Base-by-base conservation (phyloP, 768 basidiomycete species). In the Termitomyces sp. region DNA sequence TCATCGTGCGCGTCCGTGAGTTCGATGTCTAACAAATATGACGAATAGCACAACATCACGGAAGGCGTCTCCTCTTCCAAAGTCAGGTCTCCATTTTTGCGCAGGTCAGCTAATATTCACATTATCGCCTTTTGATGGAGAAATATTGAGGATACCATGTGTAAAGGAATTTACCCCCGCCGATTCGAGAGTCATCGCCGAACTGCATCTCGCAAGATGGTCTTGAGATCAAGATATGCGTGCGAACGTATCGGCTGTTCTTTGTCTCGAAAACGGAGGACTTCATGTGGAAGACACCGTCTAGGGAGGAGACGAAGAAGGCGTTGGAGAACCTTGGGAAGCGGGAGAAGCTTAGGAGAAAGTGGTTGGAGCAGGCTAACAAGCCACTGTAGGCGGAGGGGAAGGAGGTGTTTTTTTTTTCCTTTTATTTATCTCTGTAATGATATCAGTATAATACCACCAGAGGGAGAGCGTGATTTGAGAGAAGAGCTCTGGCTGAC, bases 191-290 rank as follows among this genome's bases (percentile, higher is more conserved):
- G 12, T 62, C 66, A 4, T 71, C 70, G 10, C 80, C 79, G 0
- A 74, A 82, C 42, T 72, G 82, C 24, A 63, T 78, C 29, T 77
- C 83, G 0, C 76, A 68, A 37, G 86, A 87, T 32, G 80, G 80
- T 3, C 78, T 95, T 18, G 90, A 92, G 69, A 90, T 92, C 67
- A 88, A 88, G 60, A 82, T 97, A 56, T 96, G 94, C 70, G 79
- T 92, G 36, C 79, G 86, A 57, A 90, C 87, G 9, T 93, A 93
- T 69, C 79, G 87, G 34, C 71, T 93, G 14, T 94, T 94, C 76
- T 93, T 85, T 67, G 88, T 89, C 6, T 75, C 88, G 2, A 67
- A 75, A 26, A 85, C 85, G 46, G 88, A 87, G 62, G 88, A 89
- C 59, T 77, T 79, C 57, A 70, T 88, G 55, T 81, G 79, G 74